These are phyloP conservation scores for Dalbergia cochinchinensis DNA, from an alignment of 306 rosid species.

Conservation along the genomic window DNA sequence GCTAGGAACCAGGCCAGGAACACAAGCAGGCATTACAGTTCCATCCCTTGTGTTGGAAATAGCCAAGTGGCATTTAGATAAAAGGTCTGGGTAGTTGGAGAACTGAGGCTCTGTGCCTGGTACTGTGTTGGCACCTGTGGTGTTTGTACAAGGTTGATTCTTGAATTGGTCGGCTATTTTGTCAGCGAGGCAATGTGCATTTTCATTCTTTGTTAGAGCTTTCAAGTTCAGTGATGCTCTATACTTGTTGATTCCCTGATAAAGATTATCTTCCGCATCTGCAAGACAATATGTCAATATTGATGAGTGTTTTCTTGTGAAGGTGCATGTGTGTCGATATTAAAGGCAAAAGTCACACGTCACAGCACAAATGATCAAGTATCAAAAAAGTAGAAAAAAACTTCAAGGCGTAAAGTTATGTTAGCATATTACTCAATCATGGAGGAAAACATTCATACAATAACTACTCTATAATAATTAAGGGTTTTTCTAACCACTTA, in stretches of 20 bases:
- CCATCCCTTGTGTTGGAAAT: slow-evolving; percentile 85
- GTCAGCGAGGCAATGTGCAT: slow-evolving; percentile 87
- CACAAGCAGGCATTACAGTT: slow-evolving; percentile 78
- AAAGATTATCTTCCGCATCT: slow-evolving; percentile 76
- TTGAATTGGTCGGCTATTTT: slow-evolving; percentile 83
- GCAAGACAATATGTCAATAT: slow-evolving; percentile 40
- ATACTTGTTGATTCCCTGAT: slow-evolving; percentile 74
- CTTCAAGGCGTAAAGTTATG: too few species aligned
- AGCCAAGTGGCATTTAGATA: slow-evolving; percentile 74
- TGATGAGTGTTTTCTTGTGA: background rate
- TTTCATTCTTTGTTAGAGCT: slow-evolving; percentile 60
- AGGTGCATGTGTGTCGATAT: background rate
- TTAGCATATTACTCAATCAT: too few species aligned
- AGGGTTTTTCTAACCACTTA: too few species aligned
- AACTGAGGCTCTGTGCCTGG: slow-evolving; percentile 91
- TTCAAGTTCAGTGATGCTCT: slow-evolving; percentile 68
- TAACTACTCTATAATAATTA: too few species aligned
- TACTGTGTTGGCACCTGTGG: slow-evolving; percentile 90
- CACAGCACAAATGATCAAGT: too few species aligned
- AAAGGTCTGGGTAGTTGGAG: slow-evolving; percentile 68
- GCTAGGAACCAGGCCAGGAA: slow-evolving; percentile 66
- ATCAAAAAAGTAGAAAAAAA: too few species aligned
- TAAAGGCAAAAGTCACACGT: too few species aligned
- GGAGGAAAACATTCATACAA: too few species aligned
- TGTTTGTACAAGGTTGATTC: slow-evolving; percentile 81